Conservation (phyloP, 139 green algal species). For the Limnomonas spitsbergensis region DNA sequence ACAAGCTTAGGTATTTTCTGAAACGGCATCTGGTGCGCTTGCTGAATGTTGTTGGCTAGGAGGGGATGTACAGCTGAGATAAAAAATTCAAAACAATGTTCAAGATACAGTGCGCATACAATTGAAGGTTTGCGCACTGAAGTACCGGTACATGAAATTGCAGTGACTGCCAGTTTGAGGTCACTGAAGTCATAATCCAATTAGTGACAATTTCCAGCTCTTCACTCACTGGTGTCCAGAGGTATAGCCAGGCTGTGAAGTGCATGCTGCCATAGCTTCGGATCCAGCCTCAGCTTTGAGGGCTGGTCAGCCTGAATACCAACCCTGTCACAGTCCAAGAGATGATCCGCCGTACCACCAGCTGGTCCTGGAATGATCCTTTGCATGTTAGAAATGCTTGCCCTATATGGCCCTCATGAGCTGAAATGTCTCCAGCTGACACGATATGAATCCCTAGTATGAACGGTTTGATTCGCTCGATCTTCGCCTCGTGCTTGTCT, state of each 20-base stretch:
- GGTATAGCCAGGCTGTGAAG: not conserved
- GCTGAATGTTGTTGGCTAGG: not conserved
- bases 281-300: not conserved
- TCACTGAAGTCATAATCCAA: conserved; percentile 2
- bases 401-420: no score
- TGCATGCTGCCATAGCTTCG: not conserved
- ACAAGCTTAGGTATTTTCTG: conserved; percentile 8
- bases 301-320: not conserved
- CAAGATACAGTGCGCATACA: not conserved
- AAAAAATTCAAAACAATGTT: not conserved
- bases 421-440: no score
- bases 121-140: not conserved
- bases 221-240: not conserved
- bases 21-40: not conserved
- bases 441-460: no score
- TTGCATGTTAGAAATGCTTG: not conserved
- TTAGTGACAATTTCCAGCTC: not conserved
- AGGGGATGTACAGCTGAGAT: not conserved
- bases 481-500: no score
- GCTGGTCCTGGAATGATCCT: not conserved
- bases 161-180: no score
- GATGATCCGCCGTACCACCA: not conserved
- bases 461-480: no score
- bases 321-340: not conserved
- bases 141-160: not conserved